Percentiles rank a stretch among this genome's conserved stretches.
Conservation (phyloP, 805 yeast genomes). For the Metschnikowia noctiluminum region DNA sequence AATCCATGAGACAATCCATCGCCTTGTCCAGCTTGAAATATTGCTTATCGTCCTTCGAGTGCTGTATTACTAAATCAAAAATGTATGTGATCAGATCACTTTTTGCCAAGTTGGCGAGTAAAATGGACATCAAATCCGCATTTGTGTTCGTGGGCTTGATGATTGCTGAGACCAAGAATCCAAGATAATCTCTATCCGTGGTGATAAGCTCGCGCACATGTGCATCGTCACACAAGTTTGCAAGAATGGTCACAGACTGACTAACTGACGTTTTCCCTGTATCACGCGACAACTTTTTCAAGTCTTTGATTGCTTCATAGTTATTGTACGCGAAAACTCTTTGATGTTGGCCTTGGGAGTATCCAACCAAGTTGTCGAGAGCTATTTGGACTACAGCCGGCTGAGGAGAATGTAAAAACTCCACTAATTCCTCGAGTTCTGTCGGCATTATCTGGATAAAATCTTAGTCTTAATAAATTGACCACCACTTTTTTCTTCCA, state of each 20-base stretch:
- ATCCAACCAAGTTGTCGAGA: constrained; percentile 77
- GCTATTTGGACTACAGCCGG: constrained; percentile 81
- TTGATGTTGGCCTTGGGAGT: constrained; percentile 66
- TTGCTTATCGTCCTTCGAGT: constrained; percentile 36
- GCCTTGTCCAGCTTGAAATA: constrained; percentile 55
- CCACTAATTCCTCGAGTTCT: constrained; percentile 57
- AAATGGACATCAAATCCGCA: constrained; percentile 79
- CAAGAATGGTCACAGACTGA: constrained; percentile 74
- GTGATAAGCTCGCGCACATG: constrained; percentile 63
- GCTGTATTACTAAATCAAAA: constrained; percentile 37
- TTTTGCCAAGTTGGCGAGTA: constrained; percentile 83
- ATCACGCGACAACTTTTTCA: constrained; percentile 57
- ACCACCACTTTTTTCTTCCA: not conserved
- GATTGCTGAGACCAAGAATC: constrained; percentile 47
- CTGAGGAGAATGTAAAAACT: constrained; percentile 77
- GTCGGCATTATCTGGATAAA: constrained; percentile 32
- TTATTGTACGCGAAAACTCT: constrained; percentile 67
- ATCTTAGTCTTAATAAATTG: too few relatives aligned
- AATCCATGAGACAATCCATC: constrained; percentile 81
- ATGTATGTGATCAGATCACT: constrained; percentile 58
- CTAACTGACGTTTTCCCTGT: constrained; percentile 53
- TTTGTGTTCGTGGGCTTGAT: constrained; percentile 55
- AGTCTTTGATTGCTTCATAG: constrained; percentile 66
- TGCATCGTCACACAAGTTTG: constrained; percentile 74
- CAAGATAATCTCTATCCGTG: constrained; percentile 55